Percentiles rank a stretch among this genome's conserved stretches.
These are phyloP conservation scores for Arxiozyma slooffiae DNA, from an alignment of 1,139 yeast genomes.

Conservation along the genomic window DNA sequence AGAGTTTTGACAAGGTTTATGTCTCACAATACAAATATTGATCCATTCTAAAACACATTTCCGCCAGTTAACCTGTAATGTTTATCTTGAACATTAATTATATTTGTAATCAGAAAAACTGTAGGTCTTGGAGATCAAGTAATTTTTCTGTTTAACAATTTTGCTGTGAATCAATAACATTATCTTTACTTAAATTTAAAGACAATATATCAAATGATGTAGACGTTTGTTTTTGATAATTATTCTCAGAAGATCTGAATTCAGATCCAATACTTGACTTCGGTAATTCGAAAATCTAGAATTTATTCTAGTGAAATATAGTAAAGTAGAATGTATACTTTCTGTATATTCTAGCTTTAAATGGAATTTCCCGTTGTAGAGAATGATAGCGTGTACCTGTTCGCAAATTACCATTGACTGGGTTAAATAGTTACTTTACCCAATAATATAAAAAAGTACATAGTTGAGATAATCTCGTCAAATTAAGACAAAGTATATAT, in stretches of 20 bases:
- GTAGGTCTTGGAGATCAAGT: constrained; percentile 81
- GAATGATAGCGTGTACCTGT: too few species aligned
- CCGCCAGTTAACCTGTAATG: constrained; percentile 75
- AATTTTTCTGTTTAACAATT: constrained; percentile 64
- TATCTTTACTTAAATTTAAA: constrained; percentile 47
- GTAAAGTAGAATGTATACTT: too few species aligned
- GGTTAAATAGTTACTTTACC: too few species aligned
- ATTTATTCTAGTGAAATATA: too few species aligned
- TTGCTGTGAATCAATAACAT: constrained; percentile 48
- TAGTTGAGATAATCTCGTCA: too few species aligned
- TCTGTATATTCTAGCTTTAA: too few species aligned
- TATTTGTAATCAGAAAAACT: constrained; percentile 65
- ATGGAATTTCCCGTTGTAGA: too few species aligned
- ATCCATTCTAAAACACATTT: constrained; percentile 84
- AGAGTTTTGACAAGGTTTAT: constrained; percentile 92
- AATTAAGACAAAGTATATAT: too few species aligned
- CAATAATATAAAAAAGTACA: too few species aligned
- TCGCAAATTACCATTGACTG: too few species aligned
- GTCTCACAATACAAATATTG: constrained; percentile 93
- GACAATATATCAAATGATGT: constrained; percentile 34
- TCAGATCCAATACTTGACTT: constrained; percentile 53
- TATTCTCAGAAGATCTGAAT: constrained; percentile 29
- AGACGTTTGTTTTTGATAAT: constrained; percentile 25
- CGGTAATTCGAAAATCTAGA: constrained; percentile 48
- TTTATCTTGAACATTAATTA: constrained; percentile 50